Evolutionary conservation across 2,329 filamentous ascomycete genomes (phyloP).

Genomic region (Grosmannia clavigera): DNA sequence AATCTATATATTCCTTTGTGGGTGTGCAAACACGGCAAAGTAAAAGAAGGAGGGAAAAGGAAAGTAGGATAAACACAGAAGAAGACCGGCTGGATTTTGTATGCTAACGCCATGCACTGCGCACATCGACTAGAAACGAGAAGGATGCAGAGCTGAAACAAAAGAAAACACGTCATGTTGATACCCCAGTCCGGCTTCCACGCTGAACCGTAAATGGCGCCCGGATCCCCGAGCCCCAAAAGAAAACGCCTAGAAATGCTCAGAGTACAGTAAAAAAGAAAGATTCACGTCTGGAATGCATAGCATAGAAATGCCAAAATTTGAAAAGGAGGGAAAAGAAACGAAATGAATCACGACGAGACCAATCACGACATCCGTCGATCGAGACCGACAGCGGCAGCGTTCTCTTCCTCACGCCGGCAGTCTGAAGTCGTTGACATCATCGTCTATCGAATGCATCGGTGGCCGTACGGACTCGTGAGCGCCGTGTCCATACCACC

Average conservation of each 20-base stretch:
- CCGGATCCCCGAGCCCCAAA: neutral
- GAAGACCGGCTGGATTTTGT: neutral
- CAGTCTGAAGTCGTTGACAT: conserved; percentile 23
- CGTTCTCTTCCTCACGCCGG: neutral
- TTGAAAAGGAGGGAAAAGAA: neutral
- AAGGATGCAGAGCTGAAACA: neutral
- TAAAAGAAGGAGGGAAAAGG: neutral
- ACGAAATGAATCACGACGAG: neutral
- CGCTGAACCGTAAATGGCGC: conserved; percentile 15
- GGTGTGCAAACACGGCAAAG: neutral
- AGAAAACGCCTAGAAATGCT: neutral
- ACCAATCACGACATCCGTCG: neutral
- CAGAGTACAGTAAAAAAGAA: neutral
- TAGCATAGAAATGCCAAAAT: too few species aligned
- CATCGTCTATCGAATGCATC: conserved; percentile 38
- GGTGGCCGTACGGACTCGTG: conserved; percentile 44
- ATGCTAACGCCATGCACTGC: conserved; percentile 1
- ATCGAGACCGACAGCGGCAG: neutral
- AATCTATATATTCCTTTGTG: conserved; percentile 7
- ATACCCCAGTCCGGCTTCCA: conserved; percentile 7
- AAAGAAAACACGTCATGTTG: neutral
- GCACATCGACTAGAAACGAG: neutral
- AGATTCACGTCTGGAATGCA: neutral
- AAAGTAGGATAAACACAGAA: neutral
- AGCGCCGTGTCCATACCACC: conserved; percentile 43